Conservation (phyloP, 2,329 filamentous ascomycete species). For the Huntiella savannae region DNA sequence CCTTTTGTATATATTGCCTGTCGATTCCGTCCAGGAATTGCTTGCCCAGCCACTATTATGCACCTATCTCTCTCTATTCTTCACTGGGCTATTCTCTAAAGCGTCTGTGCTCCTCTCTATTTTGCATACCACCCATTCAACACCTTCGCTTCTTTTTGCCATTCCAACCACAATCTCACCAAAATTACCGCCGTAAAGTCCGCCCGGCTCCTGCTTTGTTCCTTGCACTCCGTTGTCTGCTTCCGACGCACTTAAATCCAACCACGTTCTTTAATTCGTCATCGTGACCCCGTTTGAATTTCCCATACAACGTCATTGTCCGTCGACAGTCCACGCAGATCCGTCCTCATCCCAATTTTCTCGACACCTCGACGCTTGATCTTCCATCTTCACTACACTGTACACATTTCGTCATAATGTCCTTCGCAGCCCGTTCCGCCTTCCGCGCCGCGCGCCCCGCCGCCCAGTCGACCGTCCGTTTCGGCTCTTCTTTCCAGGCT, state of each 20-base stretch:
- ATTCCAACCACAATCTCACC: constrained; percentile 4
- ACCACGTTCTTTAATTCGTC: background rate
- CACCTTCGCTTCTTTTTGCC: constrained; percentile 8
- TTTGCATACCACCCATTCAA: background rate
- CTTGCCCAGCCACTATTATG: no score
- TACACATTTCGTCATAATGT: constrained; percentile 2
- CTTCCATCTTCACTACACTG: background rate
- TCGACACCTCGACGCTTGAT: background rate
- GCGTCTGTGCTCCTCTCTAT: background rate
- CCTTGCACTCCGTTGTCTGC: background rate
- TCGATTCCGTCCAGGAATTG: no score
- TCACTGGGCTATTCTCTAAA: no score
- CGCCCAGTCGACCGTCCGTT: constrained; percentile 23
- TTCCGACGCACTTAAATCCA: no score
- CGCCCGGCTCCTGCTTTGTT: background rate
- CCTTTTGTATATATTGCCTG: no score
- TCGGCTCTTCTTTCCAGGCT: constrained; percentile 32
- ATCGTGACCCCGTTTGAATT: background rate
- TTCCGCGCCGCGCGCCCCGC: constrained; percentile 36
- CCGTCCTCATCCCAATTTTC: background rate
- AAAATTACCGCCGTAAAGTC: constrained; percentile 6
- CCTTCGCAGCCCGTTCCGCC: constrained; percentile 26
- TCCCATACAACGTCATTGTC: background rate
- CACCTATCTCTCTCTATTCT: no score
- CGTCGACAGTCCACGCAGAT: background rate